Evolutionary conservation across 139 green algal genomes (phyloP), one percentile per base, ranked within the genome.

Genomic region (Chlamydomonas urium): DNA sequence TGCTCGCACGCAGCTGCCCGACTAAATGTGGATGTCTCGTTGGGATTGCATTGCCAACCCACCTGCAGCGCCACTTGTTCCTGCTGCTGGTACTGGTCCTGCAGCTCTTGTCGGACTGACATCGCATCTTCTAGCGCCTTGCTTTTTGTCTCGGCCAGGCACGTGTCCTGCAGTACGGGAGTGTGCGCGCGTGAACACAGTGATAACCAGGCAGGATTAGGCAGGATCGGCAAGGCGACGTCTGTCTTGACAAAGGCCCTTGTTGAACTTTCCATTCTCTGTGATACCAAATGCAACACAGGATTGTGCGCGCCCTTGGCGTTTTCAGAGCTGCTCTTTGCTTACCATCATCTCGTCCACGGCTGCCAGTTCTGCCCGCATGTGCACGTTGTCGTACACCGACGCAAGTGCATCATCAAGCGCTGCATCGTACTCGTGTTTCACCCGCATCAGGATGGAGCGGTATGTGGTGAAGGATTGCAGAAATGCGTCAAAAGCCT

Each of bases 401-500:
- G 77, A 79, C 8, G 60, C 65, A 56, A 89, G 65, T 1, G 83
- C 83, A 36, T 83, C 81, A 60, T 89, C 83, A 24, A 89, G 35
- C 24, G 83, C 80, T 2, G 50, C 65, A 65, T 87, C 77, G 68
- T 89, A 89, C 59, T 81, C 76, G 31, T 69, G 29, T 74, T 86
- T 86, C 33, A 87, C 77, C 34, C 73, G 72, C 56, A 81, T 53
- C 8, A 87, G 73, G 32, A 87, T 66, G 19, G 83, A 78, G 1
- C 80, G 83, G 57, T 89, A 89, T 1, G 83, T 87, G 26, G 77
- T 85, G 80, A 89, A 89, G 58, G 77, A 81, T 42, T 89, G 76
- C 24, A 89, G 76, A 71, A 89, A 89, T 4, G 80, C 80, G 36
- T 89, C 83, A 70, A 89, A 83, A 1, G 10, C 29, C 59, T 47